Evolutionary conservation across 169 alveolate species (phyloP), one percentile per base, ranked within the genome.

Genomic region (Theileria orientalis): DNA sequence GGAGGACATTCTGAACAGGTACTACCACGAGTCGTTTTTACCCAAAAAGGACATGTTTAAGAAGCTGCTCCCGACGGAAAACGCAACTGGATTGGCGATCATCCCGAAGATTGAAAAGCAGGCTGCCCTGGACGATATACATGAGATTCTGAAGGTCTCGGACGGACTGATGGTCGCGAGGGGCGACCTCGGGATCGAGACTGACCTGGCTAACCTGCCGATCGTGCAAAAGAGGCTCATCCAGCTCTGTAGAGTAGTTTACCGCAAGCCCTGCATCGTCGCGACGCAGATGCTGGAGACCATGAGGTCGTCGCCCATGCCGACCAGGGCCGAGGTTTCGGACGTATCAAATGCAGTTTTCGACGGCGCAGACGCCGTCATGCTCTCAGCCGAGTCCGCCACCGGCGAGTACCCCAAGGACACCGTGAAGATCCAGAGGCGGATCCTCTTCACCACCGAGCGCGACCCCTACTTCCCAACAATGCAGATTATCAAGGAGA

Each of bases 121-220:
- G 40, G 94, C 96, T 37, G 98, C 98, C 44, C 90, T 96, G 27
- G 89, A 92, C 57, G 94, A 94, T 64, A 90, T 94, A 69, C 97
- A 95, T 61, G 96, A 92, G 37, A 95, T 96, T 56, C 82, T 96
- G 21, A 78, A 91, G 49, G 95, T 83, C 19, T 74, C 98, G 6
- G 99, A 97, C 77, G 99, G 98, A 8, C 88, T 97, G 51, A 96
- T 97, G 98, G 96, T 97, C 14, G 99, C 99, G 46, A 92, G 99
- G 69, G 99, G 99, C 7, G 99, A 96, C 82, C 66, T 97, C 59
- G 99, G 99, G 44, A 93, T 96, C 91, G 99, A 97, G 84, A 95
- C 97, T n/a, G 94, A 96, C n/a, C 90, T 96, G 19, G 93, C 96
- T 32, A 92, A 95, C 59, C 94, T 96, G 37, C 95, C 95, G 63